Evolutionary conservation across 208 protist genomes (phyloP).

Genomic region (Leishmania martiniquensis): DNA sequence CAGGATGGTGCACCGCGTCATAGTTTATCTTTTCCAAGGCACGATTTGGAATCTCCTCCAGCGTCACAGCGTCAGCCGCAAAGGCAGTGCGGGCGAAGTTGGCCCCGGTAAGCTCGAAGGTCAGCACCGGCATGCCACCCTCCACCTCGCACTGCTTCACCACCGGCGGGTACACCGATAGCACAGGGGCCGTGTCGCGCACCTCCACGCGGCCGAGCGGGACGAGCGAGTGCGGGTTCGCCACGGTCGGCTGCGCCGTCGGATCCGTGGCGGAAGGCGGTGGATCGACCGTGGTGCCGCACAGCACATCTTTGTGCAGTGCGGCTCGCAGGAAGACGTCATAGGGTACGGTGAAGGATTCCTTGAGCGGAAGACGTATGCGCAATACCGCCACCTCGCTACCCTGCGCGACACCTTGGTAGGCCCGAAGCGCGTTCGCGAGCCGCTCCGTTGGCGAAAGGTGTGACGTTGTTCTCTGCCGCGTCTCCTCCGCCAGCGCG

Average conservation of each 20-base stretch:
- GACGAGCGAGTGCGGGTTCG: slow-evolving; percentile 58
- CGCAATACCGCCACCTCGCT: slow-evolving; percentile 60
- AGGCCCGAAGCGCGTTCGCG: slow-evolving; percentile 38
- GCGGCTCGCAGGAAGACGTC: slow-evolving; percentile 72
- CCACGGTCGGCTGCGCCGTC: slow-evolving; percentile 16
- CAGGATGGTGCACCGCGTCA: not conserved
- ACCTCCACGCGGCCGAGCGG: slow-evolving; percentile 69
- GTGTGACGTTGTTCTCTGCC: slow-evolving; percentile 24
- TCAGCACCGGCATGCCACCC: slow-evolving; percentile 65
- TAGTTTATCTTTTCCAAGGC: slow-evolving; percentile 12
- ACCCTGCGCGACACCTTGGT: slow-evolving; percentile 47
- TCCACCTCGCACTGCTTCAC: slow-evolving; percentile 92
- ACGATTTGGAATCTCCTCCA: slow-evolving; percentile 81
- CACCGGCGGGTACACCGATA: slow-evolving; percentile 42
- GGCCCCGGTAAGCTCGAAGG: slow-evolving; percentile 63
- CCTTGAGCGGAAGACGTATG: slow-evolving; percentile 55
- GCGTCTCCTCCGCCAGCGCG: slow-evolving; percentile 9
- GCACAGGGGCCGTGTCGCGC: slow-evolving; percentile 49
- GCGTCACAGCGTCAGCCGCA: slow-evolving; percentile 35
- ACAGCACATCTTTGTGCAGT: slow-evolving; percentile 88
- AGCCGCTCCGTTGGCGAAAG: slow-evolving; percentile 46
- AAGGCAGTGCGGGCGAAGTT: slow-evolving; percentile 37
- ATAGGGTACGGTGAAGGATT: slow-evolving; percentile 63
- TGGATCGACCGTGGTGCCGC: slow-evolving; percentile 54
- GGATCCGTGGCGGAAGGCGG: slow-evolving; percentile 16